phyloP scores from a whole-genome alignment of 768 basidiomycete species.

The Pluteus cervinus region DNA sequence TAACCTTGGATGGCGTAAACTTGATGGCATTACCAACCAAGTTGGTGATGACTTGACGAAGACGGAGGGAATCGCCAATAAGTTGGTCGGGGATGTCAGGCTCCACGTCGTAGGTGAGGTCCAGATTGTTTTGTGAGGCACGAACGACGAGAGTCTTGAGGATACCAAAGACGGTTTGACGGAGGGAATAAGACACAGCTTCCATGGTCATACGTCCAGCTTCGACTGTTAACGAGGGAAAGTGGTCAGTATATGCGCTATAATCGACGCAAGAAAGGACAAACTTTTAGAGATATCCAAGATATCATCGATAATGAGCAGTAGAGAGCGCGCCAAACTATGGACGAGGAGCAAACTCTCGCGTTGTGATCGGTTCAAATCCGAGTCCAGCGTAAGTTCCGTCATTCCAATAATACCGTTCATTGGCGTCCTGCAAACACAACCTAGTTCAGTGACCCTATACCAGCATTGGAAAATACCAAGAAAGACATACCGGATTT shows the following conservation, averaged over 20 bases:
- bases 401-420: constrained; percentile 99
- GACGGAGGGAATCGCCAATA: constrained; percentile 91
- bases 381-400: constrained; percentile 92
- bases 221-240: constrained; percentile 69
- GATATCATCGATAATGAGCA: constrained; percentile 98
- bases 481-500: constrained; percentile 70
- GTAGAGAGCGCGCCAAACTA: constrained; percentile 84
- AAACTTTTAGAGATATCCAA: constrained; percentile 99
- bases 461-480: not conserved
- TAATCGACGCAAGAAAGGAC: not conserved
- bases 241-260: constrained; percentile 7
- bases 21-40: constrained; percentile 96
- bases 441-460: constrained; percentile 4
- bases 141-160: constrained; percentile 97
- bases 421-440: constrained; percentile 83
- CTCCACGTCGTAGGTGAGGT: constrained; percentile 94
- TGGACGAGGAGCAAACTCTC: constrained; percentile 96
- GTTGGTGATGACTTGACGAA: constrained; percentile 95
- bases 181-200: constrained; percentile 94
- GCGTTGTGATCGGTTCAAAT: constrained; percentile 88
- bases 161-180: constrained; percentile 96
- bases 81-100: constrained; percentile 94
- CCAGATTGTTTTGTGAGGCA: constrained; percentile 93
- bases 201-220: constrained; percentile 99
- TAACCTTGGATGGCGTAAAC: constrained; percentile 82